These are phyloP conservation scores for Pyrus hybrid DNA, from an alignment of 331 rosid genomes.

Conservation along the genomic window DNA sequence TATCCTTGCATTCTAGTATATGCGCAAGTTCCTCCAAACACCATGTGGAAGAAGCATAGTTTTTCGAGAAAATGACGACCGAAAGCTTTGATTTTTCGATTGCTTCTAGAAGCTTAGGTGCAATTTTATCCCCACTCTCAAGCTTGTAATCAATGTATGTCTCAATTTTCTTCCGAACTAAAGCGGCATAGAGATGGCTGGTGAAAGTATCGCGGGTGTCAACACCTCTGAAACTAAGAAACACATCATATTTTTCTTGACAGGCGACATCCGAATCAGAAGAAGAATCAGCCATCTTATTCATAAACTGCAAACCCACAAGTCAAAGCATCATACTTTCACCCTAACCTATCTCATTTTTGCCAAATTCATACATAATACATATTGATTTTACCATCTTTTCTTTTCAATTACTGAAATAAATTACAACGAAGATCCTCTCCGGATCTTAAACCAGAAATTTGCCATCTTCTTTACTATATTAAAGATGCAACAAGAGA, in stretches of 20 bases:
- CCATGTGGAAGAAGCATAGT: constrained; percentile 1
- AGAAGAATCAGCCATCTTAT: neutral
- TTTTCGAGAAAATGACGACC: neutral
- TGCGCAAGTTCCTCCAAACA: constrained; percentile 1
- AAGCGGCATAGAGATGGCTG: constrained; percentile 11
- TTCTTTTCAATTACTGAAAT: too few species aligned
- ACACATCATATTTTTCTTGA: constrained; percentile 10
- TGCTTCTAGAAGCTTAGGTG: neutral
- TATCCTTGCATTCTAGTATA: neutral
- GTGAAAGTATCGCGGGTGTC: neutral
- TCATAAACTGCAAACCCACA: neutral
- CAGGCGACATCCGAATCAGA: neutral
- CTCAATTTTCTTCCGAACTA: neutral
- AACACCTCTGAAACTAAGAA: neutral
- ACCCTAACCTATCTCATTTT: too few species aligned
- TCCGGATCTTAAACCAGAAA: too few species aligned
- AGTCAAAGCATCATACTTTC: too few species aligned
- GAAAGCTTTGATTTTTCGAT: neutral
- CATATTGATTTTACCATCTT: too few species aligned
- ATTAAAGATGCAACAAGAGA: too few species aligned
- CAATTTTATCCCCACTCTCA: constrained; percentile 9
- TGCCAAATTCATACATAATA: too few species aligned
- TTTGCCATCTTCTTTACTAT: too few species aligned
- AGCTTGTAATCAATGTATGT: constrained; percentile 15
- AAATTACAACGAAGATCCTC: too few species aligned